Evolutionary conservation across 176 grass and related monocot species (phyloP).

Genomic region (Poa annua): DNA sequence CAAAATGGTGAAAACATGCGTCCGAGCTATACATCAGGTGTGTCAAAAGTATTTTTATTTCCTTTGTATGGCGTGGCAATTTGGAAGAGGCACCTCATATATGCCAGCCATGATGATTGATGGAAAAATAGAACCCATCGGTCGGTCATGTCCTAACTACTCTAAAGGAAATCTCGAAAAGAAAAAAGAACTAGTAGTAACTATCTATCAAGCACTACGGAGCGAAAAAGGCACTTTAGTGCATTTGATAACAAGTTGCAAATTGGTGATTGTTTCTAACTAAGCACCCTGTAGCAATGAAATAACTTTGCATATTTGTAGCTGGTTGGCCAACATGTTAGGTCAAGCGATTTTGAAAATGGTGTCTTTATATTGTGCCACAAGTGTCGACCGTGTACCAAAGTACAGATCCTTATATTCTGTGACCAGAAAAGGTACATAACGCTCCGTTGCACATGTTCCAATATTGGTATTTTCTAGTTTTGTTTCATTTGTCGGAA

Average conservation of each 20-base stretch:
- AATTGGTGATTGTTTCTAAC: not conserved
- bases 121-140: not conserved
- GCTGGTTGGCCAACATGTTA: conserved; percentile 36
- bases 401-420: conserved; percentile 37
- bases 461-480: conserved; percentile 4
- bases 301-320: not conserved
- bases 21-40: too few relatives aligned
- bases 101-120: not conserved
- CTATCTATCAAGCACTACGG: not conserved
- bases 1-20: not conserved
- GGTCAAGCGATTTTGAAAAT: conserved; percentile 45
- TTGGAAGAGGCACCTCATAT: not conserved
- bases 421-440: not conserved
- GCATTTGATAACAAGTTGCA: not conserved
- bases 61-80: not conserved
- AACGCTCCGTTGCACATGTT: not conserved
- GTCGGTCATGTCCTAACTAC: not conserved
- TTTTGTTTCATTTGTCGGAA: not conserved
- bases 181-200: not conserved
- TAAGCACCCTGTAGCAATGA: conserved; percentile 20
- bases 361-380: not conserved
- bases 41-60: too few relatives aligned
- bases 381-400: conserved; percentile 11
- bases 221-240: not conserved
- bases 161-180: not conserved